Conservation (phyloP, 768 basidiomycete genomes). For the Cystobasidium ongulense region DNA sequence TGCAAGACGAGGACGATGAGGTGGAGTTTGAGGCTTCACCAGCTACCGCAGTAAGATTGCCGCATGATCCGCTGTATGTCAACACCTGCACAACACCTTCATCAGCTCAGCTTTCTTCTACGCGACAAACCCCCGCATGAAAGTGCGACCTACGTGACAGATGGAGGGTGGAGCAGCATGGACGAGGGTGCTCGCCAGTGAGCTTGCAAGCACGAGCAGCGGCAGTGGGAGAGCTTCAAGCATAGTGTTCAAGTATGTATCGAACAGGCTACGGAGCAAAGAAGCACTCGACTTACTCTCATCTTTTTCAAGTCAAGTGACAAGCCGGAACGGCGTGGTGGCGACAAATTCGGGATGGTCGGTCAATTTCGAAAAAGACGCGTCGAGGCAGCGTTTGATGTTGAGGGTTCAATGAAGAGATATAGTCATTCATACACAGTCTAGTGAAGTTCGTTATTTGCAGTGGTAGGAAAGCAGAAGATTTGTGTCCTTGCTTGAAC, state of each 20-base stretch:
- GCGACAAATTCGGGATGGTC: not conserved
- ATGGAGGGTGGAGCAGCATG: not conserved
- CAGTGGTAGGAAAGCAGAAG: too few relatives aligned
- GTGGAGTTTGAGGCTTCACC: not conserved
- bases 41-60: not conserved
- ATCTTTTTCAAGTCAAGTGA: not conserved
- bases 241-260: not conserved
- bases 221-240: not conserved
- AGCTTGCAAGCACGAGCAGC: not conserved
- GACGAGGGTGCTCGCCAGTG: not conserved
- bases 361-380: too few relatives aligned
- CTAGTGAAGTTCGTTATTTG: too few relatives aligned
- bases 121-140: not conserved
- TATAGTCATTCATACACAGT: too few relatives aligned
- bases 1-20: not conserved
- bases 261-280: not conserved
- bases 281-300: not conserved
- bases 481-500: too few relatives aligned
- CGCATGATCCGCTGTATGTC: not conserved
- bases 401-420: too few relatives aligned
- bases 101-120: not conserved
- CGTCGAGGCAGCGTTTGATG: not conserved
- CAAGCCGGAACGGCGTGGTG: not conserved
- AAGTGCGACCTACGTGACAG: slow-evolving; percentile 1
- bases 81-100: not conserved